Evolutionary conservation across 345 rosid species (phyloP), one percentile per base, ranked within the genome.

Genomic region (Nephelium lappaceum): DNA sequence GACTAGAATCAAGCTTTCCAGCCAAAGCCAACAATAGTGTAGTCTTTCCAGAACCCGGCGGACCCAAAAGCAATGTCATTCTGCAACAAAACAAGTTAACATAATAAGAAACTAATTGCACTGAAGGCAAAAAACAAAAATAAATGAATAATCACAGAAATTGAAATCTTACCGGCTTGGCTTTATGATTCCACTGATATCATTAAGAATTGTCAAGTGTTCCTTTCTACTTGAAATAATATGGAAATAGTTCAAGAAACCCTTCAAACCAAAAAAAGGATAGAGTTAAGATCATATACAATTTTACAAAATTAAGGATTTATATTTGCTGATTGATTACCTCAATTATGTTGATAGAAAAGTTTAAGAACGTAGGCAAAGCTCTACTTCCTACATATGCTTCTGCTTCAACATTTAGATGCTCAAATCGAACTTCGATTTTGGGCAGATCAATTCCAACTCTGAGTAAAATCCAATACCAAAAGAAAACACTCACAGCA

Each of bases 31-130:
- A 83, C 81, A 93, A 57, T 3, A 93, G 93, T 0, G 95, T 88
- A 6, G 97, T 94, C 85, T 94, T 94, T 9, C 98, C 98, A 45
- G 98, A 91, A 76, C 91, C 80, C 58, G 97, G 97, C 75, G 98
- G 98, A 65, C 98, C 98, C 84, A 94, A 80, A 43, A 94, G 95
- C 87, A 94, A 68, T 62, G 97, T 83, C 92, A 90, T 83, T 75
- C 97, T 93, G 77, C 72, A 36, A 70, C 36, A 69, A 45, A 16
- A 27, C 7, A 77, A n/a, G 55, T 27, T 25, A 51, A 41, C 72
- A 57, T 60, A 58, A 64, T 27, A 5, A 77, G n/a, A n/a, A 21
- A 63, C 16, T 0, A 11, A 42, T 42, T 62, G 9, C 45, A 39
- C 24, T 43, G 4, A 43, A 47, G 11, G 24, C 8, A 7, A 19